These are phyloP conservation scores for Linum usitatissimum DNA, from an alignment of 345 rosid genomes.

Conservation along the genomic window DNA sequence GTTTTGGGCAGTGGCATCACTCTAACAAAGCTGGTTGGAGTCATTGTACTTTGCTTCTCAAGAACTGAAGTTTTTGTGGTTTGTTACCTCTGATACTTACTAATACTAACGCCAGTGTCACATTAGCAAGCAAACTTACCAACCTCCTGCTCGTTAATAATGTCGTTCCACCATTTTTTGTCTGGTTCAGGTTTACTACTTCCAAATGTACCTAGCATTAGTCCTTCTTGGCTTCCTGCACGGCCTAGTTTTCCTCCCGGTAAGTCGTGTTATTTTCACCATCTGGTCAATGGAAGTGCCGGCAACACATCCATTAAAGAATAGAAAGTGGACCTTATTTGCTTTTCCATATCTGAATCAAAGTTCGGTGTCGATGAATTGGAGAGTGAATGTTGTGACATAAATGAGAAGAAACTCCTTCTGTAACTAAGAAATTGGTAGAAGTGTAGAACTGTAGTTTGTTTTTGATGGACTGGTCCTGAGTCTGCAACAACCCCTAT, in stretches of 20 bases:
- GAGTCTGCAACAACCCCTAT: no score
- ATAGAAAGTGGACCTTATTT: no score
- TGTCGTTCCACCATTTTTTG: not conserved
- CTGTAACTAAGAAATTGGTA: no score
- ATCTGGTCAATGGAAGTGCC: not conserved
- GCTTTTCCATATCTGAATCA: no score
- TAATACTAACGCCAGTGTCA: not conserved
- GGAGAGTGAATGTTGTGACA: no score
- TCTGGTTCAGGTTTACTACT: conserved; percentile 69
- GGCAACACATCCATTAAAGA: no score
- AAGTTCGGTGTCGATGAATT: no score
- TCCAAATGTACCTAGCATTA: conserved; percentile 90
- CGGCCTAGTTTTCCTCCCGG: conserved; percentile 87
- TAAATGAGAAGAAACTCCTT: no score
- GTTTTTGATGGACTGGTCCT: not conserved
- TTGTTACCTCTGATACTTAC: conserved; percentile 4
- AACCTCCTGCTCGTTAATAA: not conserved
- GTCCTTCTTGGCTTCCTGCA: conserved; percentile 95
- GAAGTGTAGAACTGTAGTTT: not conserved
- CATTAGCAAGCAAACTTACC: not conserved
- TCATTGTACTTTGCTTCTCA: conserved; percentile 88
- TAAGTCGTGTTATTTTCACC: conserved; percentile 24
- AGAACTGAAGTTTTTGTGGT: conserved; percentile 96
- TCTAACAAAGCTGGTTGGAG: conserved; percentile 85
- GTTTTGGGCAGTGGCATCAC: conserved; percentile 70